A percentile compares a stretch with the other conserved stretches of the same genome.
These are phyloP conservation scores for Atkinsonella hypoxylon DNA, from an alignment of 2,329 filamentous ascomycete genomes.

Conservation along the genomic window DNA sequence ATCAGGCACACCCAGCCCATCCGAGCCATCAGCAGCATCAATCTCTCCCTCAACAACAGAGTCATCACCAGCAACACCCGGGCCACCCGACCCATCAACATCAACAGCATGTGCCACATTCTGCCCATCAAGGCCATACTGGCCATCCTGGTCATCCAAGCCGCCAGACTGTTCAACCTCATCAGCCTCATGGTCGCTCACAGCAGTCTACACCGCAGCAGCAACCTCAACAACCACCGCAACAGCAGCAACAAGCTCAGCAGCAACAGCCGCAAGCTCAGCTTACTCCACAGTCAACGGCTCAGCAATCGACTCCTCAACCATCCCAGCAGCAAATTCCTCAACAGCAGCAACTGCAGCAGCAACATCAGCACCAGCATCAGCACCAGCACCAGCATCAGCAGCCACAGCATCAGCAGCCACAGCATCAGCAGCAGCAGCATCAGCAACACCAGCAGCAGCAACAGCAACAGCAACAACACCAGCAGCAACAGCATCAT, in stretches of 20 bases:
- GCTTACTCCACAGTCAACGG: constrained; percentile 6
- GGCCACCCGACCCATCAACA: constrained; percentile 16
- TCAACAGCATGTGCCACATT: constrained; percentile 13
- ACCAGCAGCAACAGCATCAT: constrained; percentile 11
- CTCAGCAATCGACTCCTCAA: constrained; percentile 11
- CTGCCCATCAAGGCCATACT: constrained; percentile 15
- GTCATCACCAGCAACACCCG: constrained; percentile 14
- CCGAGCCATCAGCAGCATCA: constrained; percentile 18
- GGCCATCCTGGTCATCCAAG: constrained; percentile 11
- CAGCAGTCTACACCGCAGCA: constrained; percentile 17
- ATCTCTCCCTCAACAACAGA: constrained; percentile 17
- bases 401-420: not conserved
- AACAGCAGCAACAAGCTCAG: constrained; percentile 13
- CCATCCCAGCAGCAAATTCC: constrained; percentile 14
- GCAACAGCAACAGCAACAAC: constrained; percentile 15
- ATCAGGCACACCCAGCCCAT: constrained; percentile 15
- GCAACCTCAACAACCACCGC: constrained; percentile 14
- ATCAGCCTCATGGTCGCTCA: constrained; percentile 15
- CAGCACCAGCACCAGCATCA: constrained; percentile 13
- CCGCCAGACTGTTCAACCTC: constrained; percentile 15
- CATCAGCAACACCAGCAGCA: constrained; percentile 7
- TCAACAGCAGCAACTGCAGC: constrained; percentile 19
- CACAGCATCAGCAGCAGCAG: constrained; percentile 15
- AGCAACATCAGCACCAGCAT: constrained; percentile 15
- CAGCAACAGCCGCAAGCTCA: constrained; percentile 17